phyloP scores from a whole-genome alignment of 2,329 filamentous ascomycete genomes.

The Stachybotrys chartarum region DNA sequence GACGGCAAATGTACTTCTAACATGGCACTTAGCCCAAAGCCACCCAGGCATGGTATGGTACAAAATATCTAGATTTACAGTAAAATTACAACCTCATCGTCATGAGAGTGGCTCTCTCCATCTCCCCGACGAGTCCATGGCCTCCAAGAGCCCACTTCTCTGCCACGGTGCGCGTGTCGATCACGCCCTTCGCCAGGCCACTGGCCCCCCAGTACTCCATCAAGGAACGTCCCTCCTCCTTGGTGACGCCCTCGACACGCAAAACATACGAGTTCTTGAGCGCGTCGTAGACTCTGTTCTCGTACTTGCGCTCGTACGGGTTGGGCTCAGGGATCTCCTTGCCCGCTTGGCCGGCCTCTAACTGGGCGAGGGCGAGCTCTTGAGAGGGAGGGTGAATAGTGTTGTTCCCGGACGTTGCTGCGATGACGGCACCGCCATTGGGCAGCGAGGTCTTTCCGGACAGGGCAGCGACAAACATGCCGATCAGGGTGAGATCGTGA shows the following conservation, averaged over 20 bases:
- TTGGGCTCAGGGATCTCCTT: constrained; percentile 34
- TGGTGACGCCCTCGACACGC: constrained; percentile 61
- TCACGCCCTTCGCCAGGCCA: constrained; percentile 63
- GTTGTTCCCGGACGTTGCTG: constrained; percentile 68
- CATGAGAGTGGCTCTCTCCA: constrained; percentile 61
- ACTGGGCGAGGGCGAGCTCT: constrained; percentile 57
- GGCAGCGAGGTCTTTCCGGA: constrained; percentile 47
- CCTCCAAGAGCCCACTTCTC: constrained; percentile 83
- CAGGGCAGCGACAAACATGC: constrained; percentile 68
- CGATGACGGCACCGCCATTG: constrained; percentile 76
- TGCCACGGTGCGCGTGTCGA: constrained; percentile 64
- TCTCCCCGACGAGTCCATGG: constrained; percentile 75
- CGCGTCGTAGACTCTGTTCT: constrained; percentile 46
- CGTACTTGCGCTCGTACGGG: constrained; percentile 50
- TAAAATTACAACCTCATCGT: constrained; percentile 36
- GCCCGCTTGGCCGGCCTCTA: constrained; percentile 35
- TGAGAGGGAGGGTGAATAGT: constrained; percentile 60
- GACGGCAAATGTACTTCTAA: neutral
- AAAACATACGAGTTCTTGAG: constrained; percentile 44
- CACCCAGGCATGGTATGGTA: constrained; percentile 15
- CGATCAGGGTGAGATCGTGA: constrained; percentile 72
- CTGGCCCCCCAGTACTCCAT: constrained; percentile 93
- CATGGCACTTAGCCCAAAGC: neutral
- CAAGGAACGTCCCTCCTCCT: constrained; percentile 66
- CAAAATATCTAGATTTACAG: constrained; percentile 13